These are phyloP conservation scores for Penicillium nordicum DNA, from an alignment of 2,329 filamentous ascomycete species.

Conservation along the genomic window DNA sequence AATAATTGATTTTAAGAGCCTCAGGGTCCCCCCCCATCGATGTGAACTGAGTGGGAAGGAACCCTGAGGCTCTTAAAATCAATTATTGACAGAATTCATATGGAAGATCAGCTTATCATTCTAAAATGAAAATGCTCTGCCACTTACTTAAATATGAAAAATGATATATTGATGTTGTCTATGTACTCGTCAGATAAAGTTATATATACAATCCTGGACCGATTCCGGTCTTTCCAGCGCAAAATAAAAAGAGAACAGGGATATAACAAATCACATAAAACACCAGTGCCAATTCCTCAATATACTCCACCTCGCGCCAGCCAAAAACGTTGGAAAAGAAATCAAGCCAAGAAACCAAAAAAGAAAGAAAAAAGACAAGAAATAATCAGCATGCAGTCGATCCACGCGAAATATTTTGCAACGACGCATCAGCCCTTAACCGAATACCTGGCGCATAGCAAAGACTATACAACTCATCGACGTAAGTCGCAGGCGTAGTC, in stretches of 20 bases:
- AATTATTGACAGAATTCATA: no score
- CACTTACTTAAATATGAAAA: neutral
- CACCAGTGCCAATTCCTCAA: neutral
- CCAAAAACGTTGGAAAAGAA: neutral
- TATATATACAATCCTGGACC: neutral
- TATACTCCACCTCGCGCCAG: neutral
- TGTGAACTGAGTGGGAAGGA: no score
- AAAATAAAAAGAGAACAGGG: neutral
- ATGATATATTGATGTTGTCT: neutral
- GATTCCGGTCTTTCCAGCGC: neutral
- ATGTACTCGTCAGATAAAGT: neutral
- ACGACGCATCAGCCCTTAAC: conserved; percentile 23
- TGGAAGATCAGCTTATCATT: no score
- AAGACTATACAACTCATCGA: conserved; percentile 46
- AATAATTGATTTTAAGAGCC: no score
- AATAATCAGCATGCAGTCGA: conserved; percentile 1
- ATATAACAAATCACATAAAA: neutral
- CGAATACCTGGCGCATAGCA: conserved; percentile 32
- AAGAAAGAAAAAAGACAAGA: neutral
- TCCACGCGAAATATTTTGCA: conserved; percentile 7
- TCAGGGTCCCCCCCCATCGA: no score
- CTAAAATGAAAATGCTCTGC: no score
- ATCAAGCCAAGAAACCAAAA: neutral
- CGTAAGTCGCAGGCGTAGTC: conserved; percentile 39
- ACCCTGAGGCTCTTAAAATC: no score